These are phyloP conservation scores for Syzygium malaccense DNA, from an alignment of 441 rosid genomes.

Conservation along the genomic window DNA sequence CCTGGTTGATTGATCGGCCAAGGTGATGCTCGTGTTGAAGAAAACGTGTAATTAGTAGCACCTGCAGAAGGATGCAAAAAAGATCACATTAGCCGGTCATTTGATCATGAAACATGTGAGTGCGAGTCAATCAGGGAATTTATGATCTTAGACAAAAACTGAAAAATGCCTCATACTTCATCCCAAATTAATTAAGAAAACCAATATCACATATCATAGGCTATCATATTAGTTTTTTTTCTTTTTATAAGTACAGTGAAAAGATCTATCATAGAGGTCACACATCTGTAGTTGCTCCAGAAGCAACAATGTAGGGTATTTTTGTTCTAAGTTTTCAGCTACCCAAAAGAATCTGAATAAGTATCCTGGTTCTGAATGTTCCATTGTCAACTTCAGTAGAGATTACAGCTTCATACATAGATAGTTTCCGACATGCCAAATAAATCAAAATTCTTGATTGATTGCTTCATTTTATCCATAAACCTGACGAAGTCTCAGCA, in stretches of 20 bases:
- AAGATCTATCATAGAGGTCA: background rate
- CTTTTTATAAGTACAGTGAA: background rate
- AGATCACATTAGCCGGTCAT: background rate
- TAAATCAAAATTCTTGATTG: background rate
- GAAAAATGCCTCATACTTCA: background rate
- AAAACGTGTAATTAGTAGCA: constrained; percentile 80
- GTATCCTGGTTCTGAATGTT: background rate
- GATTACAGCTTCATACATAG: background rate
- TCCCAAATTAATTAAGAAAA: background rate
- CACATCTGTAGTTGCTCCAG: background rate
- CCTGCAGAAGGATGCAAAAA: constrained; percentile 35
- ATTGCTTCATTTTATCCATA: background rate
- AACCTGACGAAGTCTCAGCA: background rate
- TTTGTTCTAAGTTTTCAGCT: background rate
- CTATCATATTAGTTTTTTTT: background rate
- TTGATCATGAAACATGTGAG: background rate
- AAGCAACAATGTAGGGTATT: background rate
- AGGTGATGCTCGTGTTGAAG: constrained; percentile 97
- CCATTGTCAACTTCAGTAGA: too few species aligned
- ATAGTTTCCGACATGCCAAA: background rate
- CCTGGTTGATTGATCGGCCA: constrained; percentile 87
- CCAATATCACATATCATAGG: background rate
- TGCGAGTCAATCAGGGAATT: background rate
- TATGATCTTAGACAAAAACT: background rate
- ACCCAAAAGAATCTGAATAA: background rate